Evolutionary conservation across 345 rosid genomes (phyloP).

Genomic region (Barbarea vulgaris): DNA sequence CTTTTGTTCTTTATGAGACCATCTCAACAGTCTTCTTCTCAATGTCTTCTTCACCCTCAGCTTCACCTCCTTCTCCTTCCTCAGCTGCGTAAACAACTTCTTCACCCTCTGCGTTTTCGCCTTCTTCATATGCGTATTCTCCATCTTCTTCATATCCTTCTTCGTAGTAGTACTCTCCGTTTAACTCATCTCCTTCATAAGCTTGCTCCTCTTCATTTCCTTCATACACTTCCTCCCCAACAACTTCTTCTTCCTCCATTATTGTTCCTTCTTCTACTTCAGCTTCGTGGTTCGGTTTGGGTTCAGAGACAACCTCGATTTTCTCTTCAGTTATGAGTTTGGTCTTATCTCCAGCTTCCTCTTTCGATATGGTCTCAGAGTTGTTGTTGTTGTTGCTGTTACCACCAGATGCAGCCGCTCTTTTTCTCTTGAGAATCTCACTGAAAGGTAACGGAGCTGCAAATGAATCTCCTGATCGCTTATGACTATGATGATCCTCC

Average conservation of each 20-base stretch:
- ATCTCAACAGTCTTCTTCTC: conserved; percentile 67
- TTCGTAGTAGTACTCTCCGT: conserved; percentile 62
- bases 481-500: conserved; percentile 42
- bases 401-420: conserved; percentile 53
- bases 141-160: conserved; percentile 66
- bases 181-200: conserved; percentile 61
- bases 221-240: conserved; percentile 55
- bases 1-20: conserved; percentile 46
- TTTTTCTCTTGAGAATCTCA: conserved; percentile 84
- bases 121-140: conserved; percentile 63
- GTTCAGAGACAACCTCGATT: conserved; percentile 42
- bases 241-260: conserved; percentile 43
- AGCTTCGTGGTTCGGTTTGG: conserved; percentile 25
- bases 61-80: conserved; percentile 47
- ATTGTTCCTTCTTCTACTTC: conserved; percentile 49
- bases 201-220: conserved; percentile 61
- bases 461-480: conserved; percentile 59
- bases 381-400: conserved; percentile 32
- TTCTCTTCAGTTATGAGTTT: conserved; percentile 43
- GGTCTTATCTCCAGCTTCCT: conserved; percentile 43
- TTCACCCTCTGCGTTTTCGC: conserved; percentile 62
- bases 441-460: conserved; percentile 87
- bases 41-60: conserved; percentile 54
- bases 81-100: conserved; percentile 43
- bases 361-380: conserved; percentile 31